Conservation (phyloP, 1,139 yeast species). For the Lodderomyces margitis region DNA sequence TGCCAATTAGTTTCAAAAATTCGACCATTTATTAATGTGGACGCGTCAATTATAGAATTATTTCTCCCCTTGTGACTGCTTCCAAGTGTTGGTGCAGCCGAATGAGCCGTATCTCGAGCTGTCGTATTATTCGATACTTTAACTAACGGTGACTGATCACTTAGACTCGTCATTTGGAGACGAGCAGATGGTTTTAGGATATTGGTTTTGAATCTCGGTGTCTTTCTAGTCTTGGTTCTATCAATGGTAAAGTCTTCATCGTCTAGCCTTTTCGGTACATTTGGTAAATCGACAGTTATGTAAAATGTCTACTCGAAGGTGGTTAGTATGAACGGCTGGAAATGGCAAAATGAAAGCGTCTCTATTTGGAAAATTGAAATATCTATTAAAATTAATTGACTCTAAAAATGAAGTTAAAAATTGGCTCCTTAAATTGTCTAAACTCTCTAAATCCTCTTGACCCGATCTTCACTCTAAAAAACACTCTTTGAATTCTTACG, state of each 20-base stretch:
- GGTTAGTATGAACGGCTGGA: slow-evolving; percentile 19
- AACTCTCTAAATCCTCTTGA: too few species aligned
- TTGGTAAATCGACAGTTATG: slow-evolving; percentile 43
- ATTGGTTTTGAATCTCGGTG: slow-evolving; percentile 17
- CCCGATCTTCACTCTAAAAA: not conserved
- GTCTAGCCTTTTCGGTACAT: slow-evolving; percentile 17
- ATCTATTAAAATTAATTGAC: not conserved
- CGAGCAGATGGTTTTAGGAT: slow-evolving; percentile 42
- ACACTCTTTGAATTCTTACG: slow-evolving; percentile 16
- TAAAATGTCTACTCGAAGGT: slow-evolving; percentile 25
- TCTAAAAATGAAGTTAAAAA: not conserved
- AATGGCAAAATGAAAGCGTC: not conserved
- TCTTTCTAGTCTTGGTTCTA: slow-evolving; percentile 6
- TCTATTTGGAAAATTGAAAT: not conserved
- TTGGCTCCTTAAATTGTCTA: too few species aligned
- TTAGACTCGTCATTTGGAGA: slow-evolving; percentile 40
- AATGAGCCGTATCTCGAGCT: slow-evolving; percentile 3
- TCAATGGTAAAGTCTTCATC: slow-evolving; percentile 10
- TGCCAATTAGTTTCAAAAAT: slow-evolving; percentile 79
- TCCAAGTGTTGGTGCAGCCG: not conserved
- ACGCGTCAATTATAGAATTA: slow-evolving; percentile 24
- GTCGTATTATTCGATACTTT: slow-evolving; percentile 34
- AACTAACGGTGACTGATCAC: slow-evolving; percentile 33
- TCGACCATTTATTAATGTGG: slow-evolving; percentile 39
- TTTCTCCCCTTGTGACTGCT: slow-evolving; percentile 1